Evolutionary conservation across 2,329 filamentous ascomycete species (phyloP), one percentile per base, ranked within the genome.

Genomic region (Tolypocladium album): DNA sequence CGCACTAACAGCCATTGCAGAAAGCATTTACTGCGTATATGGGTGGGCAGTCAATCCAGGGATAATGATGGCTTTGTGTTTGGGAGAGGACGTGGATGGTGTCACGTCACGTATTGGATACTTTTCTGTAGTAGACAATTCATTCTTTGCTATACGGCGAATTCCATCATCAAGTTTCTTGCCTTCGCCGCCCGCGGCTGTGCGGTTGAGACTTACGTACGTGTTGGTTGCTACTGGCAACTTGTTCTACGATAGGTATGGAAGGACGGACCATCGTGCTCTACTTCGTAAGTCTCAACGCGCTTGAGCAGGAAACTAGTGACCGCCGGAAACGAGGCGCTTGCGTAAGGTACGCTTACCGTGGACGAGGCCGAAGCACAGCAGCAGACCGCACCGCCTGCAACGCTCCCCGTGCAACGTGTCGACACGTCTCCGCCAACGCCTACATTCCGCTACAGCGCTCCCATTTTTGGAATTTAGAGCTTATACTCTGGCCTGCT

Each of bases 1-100:
- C 6, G 13, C 13, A 6, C 56, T 36, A 22, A 57, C 42, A 12
- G 4, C 27, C 43, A 13, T 50, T 31, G 22, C 31, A 84, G 80
- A 78, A 75, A 71, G 72, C 81, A 2, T 84, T 85, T 65, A 71
- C 70, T 43, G 78, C 78, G 3, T 84, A 78, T 64, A 79, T 84
- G 75, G 70, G 74, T 0, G 79, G 79, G 9, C 79, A 82, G 60
- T 65, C 74, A 5, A 66, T 72, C 34, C 72, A 75, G 59, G 69
- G 68, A 8, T 68, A 65, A n/a, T 1, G 22, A 13, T 9, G 20
- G 6, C 17, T 20, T 13, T 1, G 2, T n/a, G 11, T 38, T 38
- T 1, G 17, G 24, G 50, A 11, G 20, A 2, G 50, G 31, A 22
- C 31, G 17, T n/a, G 20, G 20, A 22, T 15, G 4, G 27, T n/a